phyloP scores from a whole-genome alignment of 2,329 filamentous ascomycete genomes.

The Ceratocystis colombiana region DNA sequence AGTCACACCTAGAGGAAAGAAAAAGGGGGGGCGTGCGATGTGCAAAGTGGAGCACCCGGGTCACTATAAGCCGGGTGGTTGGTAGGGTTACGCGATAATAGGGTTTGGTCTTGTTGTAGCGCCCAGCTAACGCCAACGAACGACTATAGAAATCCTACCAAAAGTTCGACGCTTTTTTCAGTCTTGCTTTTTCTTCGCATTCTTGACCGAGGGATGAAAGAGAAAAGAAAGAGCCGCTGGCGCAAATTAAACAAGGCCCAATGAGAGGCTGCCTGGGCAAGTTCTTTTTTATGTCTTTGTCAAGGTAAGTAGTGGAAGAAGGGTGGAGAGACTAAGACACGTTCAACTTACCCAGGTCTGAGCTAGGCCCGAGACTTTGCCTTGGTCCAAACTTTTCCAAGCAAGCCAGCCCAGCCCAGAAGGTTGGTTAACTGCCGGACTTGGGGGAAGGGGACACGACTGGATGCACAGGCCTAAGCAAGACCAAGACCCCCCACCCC shows the following conservation, averaged over 20 bases:
- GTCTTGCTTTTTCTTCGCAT: background rate
- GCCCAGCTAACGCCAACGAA: background rate
- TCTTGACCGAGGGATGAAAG: background rate
- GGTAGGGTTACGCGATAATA: background rate
- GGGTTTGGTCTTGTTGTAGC: background rate
- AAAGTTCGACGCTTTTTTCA: background rate
- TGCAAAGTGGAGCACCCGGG: conserved; percentile 1
- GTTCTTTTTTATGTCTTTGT: background rate
- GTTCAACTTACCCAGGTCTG: background rate
- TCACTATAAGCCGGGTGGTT: conserved; percentile 6
- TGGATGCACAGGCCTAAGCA: conserved; percentile 6
- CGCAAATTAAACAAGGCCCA: background rate
- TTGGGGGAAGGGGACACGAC: background rate
- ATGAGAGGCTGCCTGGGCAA: background rate
- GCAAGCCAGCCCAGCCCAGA: background rate
- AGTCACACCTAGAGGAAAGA: background rate
- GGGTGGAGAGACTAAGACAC: background rate
- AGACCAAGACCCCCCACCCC: background rate
- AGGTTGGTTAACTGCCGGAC: conserved; percentile 4
- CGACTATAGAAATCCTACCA: background rate
- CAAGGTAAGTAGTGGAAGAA: background rate
- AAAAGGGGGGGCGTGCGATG: background rate
- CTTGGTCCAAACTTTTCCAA: background rate
- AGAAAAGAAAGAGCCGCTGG: background rate
- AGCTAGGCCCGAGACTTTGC: background rate